phyloP scores from a whole-genome alignment of 225 moss, liverwort and hornwort genomes.

The Pleurozium schreberi region DNA sequence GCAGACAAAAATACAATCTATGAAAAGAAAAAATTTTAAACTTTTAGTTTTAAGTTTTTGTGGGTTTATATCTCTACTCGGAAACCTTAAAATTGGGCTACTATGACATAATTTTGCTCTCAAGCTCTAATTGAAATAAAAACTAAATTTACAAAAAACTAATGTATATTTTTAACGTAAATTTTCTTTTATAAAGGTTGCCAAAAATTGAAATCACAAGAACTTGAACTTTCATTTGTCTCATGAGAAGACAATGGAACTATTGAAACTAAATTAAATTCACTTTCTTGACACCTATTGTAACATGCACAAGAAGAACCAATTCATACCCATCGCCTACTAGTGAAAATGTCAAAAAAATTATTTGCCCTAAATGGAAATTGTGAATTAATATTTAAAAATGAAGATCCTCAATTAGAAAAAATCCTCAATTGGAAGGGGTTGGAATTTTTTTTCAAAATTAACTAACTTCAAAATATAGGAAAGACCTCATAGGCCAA shows the following conservation, averaged over 20 bases:
- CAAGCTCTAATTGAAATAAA: not conserved
- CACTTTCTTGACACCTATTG: not conserved
- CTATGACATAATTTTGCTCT: not conserved
- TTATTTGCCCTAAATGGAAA: not conserved
- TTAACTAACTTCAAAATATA: not conserved
- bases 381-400: not conserved
- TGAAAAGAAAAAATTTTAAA: fast-evolving
- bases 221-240: not conserved
- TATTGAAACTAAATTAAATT: not conserved
- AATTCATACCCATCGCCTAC: not conserved
- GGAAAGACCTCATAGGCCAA: fast-evolving
- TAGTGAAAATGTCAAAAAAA: not conserved
- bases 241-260: fast-evolving
- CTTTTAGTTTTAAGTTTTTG: not conserved
- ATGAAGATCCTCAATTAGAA: not conserved
- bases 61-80: not conserved
- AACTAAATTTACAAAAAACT: not conserved
- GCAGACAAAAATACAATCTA: not conserved
- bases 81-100: fast-evolving
- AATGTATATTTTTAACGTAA: no score
- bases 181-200: not conserved
- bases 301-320: not conserved
- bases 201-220: not conserved
- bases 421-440: no score
- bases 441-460: not conserved